phyloP scores from a whole-genome alignment of 257 asterid genomes.

The Solanum lycopersicoides region DNA sequence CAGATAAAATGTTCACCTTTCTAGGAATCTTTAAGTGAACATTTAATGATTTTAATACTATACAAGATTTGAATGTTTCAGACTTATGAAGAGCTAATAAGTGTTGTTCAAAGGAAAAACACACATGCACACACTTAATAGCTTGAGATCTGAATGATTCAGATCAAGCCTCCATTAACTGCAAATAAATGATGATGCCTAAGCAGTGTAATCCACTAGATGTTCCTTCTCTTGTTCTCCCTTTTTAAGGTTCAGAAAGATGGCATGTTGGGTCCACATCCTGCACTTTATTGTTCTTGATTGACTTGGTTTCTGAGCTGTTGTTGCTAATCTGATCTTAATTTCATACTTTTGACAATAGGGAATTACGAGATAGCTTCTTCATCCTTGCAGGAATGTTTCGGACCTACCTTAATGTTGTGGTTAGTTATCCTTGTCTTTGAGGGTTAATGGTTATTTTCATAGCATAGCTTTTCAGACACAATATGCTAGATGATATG shows the following conservation, averaged over 20 bases:
- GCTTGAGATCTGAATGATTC: not conserved
- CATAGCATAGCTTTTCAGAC: not conserved
- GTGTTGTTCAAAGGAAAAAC: not conserved
- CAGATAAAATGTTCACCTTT: not conserved
- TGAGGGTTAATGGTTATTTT: not conserved
- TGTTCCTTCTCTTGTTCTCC: not conserved
- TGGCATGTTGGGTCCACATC: not conserved
- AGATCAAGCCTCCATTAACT: not conserved
- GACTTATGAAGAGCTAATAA: not conserved
- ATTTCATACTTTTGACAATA: slow-evolving; percentile 15
- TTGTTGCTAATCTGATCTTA: not conserved
- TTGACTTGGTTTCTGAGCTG: not conserved
- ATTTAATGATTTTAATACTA: not conserved
- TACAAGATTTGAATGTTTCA: not conserved
- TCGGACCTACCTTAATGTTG: slow-evolving; percentile 77
- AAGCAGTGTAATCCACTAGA: not conserved
- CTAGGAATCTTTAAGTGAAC: not conserved
- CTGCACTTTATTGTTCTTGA: not conserved
- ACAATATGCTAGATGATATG: not conserved
- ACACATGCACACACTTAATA: not conserved
- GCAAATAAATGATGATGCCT: not conserved
- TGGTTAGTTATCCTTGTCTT: slow-evolving; percentile 43
- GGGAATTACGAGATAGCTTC: slow-evolving; percentile 77
- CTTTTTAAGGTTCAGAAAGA: not conserved
- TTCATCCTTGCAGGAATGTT: slow-evolving; percentile 79